Conservation (phyloP, 768 basidiomycete species). For the Phanerodontia chrysosporium region DNA sequence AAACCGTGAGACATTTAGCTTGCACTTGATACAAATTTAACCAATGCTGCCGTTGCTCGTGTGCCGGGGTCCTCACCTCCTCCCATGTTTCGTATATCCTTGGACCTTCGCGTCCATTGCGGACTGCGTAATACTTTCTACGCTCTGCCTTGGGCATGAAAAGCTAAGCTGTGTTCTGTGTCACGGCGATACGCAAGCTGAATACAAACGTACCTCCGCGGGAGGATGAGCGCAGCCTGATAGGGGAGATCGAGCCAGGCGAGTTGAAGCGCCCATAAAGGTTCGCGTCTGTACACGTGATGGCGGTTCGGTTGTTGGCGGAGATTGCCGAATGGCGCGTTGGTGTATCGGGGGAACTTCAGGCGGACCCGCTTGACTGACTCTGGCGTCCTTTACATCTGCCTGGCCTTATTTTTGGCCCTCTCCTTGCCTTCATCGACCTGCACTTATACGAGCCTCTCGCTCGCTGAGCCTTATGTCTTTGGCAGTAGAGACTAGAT, state of each 20-base stretch:
- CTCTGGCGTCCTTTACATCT: too few relatives aligned
- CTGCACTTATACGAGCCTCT: too few relatives aligned
- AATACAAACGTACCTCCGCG: background rate
- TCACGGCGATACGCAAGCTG: background rate
- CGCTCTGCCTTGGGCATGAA: constrained; percentile 28
- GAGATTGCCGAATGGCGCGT: background rate
- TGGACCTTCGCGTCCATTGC: constrained; percentile 51
- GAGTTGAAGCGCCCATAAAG: constrained; percentile 1
- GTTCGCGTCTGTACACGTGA: background rate
- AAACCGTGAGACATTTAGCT: constrained; percentile 45
- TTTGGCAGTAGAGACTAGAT: too few relatives aligned
- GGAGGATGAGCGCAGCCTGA: background rate
- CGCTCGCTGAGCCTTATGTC: too few relatives aligned
- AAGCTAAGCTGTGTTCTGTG: background rate
- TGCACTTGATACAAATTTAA: background rate
- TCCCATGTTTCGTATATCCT: constrained; percentile 57
- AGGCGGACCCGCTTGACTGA: background rate
- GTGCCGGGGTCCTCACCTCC: constrained; percentile 48
- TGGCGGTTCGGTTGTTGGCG: background rate
- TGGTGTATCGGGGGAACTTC: background rate
- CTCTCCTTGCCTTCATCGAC: too few relatives aligned
- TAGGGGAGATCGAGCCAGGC: background rate
- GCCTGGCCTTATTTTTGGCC: too few relatives aligned
- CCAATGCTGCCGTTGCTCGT: too few relatives aligned
- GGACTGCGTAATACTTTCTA: constrained; percentile 59